Conservation (phyloP, 768 basidiomycete species). For the Leucosporidium yakuticum region DNA sequence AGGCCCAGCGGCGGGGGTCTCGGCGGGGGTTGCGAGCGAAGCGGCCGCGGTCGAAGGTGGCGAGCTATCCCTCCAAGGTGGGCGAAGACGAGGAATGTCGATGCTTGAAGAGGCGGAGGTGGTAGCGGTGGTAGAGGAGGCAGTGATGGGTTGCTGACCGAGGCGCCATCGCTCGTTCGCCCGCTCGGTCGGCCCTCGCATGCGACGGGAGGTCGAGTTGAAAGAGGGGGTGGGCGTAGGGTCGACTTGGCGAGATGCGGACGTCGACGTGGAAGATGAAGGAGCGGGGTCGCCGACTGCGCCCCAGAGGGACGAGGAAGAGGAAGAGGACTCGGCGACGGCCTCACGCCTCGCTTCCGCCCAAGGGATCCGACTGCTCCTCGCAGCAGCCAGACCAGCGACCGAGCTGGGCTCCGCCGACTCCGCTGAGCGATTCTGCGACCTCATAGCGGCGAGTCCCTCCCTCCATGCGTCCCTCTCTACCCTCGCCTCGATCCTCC, state of each 20-base stretch:
- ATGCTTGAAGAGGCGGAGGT: not conserved
- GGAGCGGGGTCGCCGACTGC: not conserved
- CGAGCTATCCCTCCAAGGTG: not conserved
- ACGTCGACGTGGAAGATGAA: not conserved
- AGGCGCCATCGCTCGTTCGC: conserved; percentile 25
- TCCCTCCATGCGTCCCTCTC: not conserved
- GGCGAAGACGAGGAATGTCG: not conserved
- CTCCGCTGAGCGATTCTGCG: not conserved
- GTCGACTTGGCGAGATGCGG: too few species aligned
- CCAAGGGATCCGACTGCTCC: not conserved
- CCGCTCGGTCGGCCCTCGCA: conserved; percentile 15
- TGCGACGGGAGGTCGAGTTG: not conserved
- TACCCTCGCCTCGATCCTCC: not conserved
- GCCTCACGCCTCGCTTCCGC: not conserved
- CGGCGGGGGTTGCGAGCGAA: not conserved
- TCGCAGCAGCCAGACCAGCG: not conserved
- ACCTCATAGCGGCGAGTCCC: not conserved
- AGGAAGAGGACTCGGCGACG: too few species aligned
- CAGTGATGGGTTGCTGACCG: not conserved
- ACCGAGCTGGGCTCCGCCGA: too few species aligned
- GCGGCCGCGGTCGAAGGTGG: not conserved
- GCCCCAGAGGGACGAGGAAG: not conserved
- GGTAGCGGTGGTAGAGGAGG: not conserved
- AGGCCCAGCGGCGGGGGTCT: not conserved
- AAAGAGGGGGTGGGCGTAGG: too few species aligned